These are phyloP conservation scores for Rhododendron mucronatum DNA, from an alignment of 148 eudicot genomes.

Conservation along the genomic window DNA sequence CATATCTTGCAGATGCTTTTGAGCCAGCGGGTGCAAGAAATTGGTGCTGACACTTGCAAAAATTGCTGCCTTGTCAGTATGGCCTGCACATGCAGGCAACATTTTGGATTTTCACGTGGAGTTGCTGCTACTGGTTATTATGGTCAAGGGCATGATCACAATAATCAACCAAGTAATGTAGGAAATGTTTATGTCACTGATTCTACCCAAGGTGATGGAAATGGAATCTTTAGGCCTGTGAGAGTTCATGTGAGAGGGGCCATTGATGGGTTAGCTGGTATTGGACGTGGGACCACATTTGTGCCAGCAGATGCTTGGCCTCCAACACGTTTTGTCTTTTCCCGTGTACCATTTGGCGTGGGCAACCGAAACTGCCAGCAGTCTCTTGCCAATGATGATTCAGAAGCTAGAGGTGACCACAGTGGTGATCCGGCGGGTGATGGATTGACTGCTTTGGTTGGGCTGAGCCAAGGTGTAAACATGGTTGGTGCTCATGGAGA, in stretches of 20 bases:
- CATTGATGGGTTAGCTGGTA: conserved; percentile 94
- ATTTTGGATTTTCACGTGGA: conserved; percentile 65
- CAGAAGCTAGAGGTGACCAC: conserved; percentile 74
- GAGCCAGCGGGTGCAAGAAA: conserved; percentile 92
- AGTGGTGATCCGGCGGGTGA: conserved; percentile 73
- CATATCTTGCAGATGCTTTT: conserved; percentile 71
- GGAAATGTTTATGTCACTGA: conserved; percentile 65
- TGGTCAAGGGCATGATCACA: conserved; percentile 70
- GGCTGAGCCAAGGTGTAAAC: conserved; percentile 82
- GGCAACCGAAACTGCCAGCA: conserved; percentile 83
- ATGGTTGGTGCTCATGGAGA: conserved; percentile 39
- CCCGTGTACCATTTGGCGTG: conserved; percentile 84
- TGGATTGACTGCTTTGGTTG: conserved; percentile 96
- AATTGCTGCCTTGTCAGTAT: conserved; percentile 74
- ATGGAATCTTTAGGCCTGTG: conserved; percentile 79
- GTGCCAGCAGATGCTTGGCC: conserved; percentile 81
- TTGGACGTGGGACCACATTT: conserved; percentile 82
- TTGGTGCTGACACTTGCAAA: conserved; percentile 86
- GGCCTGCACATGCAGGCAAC: conserved; percentile 88
- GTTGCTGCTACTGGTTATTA: conserved; percentile 56
- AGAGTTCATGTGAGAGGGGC: conserved; percentile 92
- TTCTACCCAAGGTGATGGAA: conserved; percentile 77
- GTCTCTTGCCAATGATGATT: conserved; percentile 79
- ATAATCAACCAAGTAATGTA: conserved; percentile 40
- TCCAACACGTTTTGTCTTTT: conserved; percentile 91